A percentile compares a stretch with the other conserved stretches of the same genome.
Evolutionary conservation across 768 basidiomycete species (phyloP).

Genomic region (Lepiota venenata): DNA sequence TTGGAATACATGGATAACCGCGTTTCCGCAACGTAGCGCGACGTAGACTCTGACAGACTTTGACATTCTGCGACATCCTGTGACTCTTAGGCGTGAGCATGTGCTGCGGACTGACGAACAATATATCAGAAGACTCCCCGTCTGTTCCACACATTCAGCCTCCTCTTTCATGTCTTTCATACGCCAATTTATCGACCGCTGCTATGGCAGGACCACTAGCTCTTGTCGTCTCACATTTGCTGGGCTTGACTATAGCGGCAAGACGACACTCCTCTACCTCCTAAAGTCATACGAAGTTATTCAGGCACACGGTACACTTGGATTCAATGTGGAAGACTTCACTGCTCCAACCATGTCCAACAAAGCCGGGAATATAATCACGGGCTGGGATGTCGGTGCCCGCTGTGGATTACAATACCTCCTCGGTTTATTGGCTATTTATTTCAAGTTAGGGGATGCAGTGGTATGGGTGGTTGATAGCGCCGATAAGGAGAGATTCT

Average conservation of each 20-base stretch:
- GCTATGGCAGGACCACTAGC: conserved; percentile 18
- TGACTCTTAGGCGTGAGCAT: too few species aligned
- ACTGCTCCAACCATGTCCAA: conserved; percentile 16
- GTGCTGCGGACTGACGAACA: too few species aligned
- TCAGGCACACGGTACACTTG: conserved; percentile 36
- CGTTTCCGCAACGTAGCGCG: too few species aligned
- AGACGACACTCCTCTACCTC: conserved; percentile 45
- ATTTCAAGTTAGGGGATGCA: conserved; percentile 38
- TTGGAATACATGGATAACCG: too few species aligned
- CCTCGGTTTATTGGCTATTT: conserved; percentile 24
- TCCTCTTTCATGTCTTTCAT: conserved; percentile 13
- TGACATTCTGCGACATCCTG: too few species aligned
- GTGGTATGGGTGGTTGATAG: conserved; percentile 68
- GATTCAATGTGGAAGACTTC: conserved; percentile 62
- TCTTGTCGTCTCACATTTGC: conserved; percentile 24
- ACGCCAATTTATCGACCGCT: conserved; percentile 26
- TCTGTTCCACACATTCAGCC: too few species aligned
- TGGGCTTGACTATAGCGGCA: conserved; percentile 39
- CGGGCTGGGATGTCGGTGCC: conserved; percentile 58
- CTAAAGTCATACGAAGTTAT: conserved; percentile 37
- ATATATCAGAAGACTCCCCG: too few species aligned
- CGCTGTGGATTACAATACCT: conserved; percentile 43
- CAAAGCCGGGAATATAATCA: conserved; percentile 22
- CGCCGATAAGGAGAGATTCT: conserved; percentile 43
- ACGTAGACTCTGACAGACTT: too few species aligned